Evolutionary conservation across 495 filamentous ascomycete genomes (phyloP).

Genomic region (Niebla homalea): DNA sequence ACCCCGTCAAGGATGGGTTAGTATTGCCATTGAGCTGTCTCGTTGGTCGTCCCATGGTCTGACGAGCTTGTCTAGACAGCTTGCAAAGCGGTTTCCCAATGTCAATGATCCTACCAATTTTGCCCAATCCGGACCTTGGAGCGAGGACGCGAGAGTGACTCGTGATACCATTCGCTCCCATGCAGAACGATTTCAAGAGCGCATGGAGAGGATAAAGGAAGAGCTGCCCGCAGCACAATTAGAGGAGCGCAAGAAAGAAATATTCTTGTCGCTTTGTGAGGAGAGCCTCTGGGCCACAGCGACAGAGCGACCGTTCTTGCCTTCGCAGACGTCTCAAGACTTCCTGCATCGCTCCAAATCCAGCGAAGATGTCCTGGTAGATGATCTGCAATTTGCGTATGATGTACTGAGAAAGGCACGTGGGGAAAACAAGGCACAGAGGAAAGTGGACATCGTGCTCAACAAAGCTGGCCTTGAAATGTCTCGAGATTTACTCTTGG

Average conservation of each 20-base stretch:
- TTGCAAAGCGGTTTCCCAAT: too few relatives aligned
- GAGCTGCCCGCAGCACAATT: constrained; percentile 27
- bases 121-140: too few relatives aligned
- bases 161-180: too few relatives aligned
- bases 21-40: too few relatives aligned
- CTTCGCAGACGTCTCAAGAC: constrained; percentile 82
- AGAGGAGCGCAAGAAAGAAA: constrained; percentile 55
- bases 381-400: constrained; percentile 67
- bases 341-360: constrained; percentile 82
- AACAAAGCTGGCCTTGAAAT: constrained; percentile 97
- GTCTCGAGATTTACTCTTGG: constrained; percentile 84
- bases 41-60: too few relatives aligned
- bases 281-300: constrained; percentile 98
- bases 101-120: too few relatives aligned
- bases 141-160: too few relatives aligned
- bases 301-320: constrained; percentile 85
- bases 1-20: too few relatives aligned
- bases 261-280: constrained; percentile 91
- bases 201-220: too few relatives aligned
- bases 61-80: too few relatives aligned
- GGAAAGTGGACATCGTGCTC: constrained; percentile 80
- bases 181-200: too few relatives aligned
- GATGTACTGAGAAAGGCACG: constrained; percentile 49
- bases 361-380: constrained; percentile 80
- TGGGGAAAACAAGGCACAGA: constrained; percentile 37